Evolutionary conservation across 805 yeast genomes (phyloP).

Genomic region (Scheffersomyces amazonensis): DNA sequence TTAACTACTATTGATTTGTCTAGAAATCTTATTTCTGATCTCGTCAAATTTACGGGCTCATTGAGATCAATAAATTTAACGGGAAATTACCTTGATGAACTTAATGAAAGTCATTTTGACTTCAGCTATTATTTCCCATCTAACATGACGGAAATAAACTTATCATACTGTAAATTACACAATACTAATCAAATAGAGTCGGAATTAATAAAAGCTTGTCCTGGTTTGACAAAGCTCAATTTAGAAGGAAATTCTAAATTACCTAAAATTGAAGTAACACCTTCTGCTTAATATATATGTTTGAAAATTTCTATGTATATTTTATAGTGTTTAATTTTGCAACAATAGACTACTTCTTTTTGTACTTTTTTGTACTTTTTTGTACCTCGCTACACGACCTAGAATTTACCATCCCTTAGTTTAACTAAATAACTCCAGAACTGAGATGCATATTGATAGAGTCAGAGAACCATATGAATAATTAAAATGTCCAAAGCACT

Average conservation of each 20-base stretch:
- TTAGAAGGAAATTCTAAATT: background rate
- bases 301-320: too few relatives aligned
- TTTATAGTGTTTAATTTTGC: too few relatives aligned
- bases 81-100: slow-evolving; percentile 17
- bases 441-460: too few relatives aligned
- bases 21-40: slow-evolving; percentile 16
- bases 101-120: slow-evolving; percentile 1
- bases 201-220: background rate
- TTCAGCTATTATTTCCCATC: background rate
- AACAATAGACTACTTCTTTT: too few relatives aligned
- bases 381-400: too few relatives aligned
- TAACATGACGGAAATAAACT: slow-evolving; percentile 7
- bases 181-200: background rate
- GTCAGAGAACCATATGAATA: too few relatives aligned
- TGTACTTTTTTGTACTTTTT: too few relatives aligned
- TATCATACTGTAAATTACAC: slow-evolving; percentile 12
- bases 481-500: slow-evolving; percentile 32
- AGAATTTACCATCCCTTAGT: too few relatives aligned
- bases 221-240: background rate
- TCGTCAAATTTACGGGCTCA: slow-evolving; percentile 11
- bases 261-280: too few relatives aligned
- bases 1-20: slow-evolving; percentile 20
- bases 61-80: slow-evolving; percentile 15
- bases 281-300: too few relatives aligned
- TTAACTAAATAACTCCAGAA: too few relatives aligned